Conservation (phyloP, 495 filamentous ascomycete species). For the Penicillium taxi region DNA sequence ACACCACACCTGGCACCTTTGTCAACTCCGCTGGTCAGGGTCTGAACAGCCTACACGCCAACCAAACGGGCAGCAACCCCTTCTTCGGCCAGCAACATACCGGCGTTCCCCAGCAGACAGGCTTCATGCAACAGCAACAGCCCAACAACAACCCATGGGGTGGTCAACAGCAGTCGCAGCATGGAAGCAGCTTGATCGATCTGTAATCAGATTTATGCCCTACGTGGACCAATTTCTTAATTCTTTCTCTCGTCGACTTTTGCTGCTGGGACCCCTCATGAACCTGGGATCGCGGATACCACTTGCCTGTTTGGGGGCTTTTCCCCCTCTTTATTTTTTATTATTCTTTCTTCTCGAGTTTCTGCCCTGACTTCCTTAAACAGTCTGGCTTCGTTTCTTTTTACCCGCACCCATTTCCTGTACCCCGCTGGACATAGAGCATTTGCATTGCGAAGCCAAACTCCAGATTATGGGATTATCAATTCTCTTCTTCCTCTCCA, state of each 20-base stretch:
- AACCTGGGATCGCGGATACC: conserved; percentile 1
- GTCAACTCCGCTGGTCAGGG: conserved; percentile 88
- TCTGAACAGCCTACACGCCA: conserved; percentile 55
- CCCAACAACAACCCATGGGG: conserved; percentile 67
- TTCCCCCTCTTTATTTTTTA: not conserved
- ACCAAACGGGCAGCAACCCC: conserved; percentile 86
- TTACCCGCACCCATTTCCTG: not conserved
- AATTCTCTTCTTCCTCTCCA: not conserved
- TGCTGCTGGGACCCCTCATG: not conserved
- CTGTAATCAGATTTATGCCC: conserved; percentile 46
- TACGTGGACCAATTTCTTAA: conserved; percentile 5
- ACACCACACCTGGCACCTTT: conserved; percentile 94
- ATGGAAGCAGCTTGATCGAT: conserved; percentile 82
- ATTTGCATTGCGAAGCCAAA: conserved; percentile 11
- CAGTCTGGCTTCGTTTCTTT: too few relatives aligned
- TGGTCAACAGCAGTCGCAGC: conserved; percentile 51
- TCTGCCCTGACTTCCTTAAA: too few relatives aligned
- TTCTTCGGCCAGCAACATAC: conserved; percentile 79
- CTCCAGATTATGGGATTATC: not conserved
- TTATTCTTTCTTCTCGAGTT: too few relatives aligned
- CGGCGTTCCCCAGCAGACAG: conserved; percentile 41
- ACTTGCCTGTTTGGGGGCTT: too few relatives aligned
- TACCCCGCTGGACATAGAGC: conserved; percentile 1
- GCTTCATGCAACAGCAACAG: conserved; percentile 52
- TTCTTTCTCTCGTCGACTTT: conserved; percentile 3